Conservation (phyloP, 2,329 filamentous ascomycete species). For the Tolypocladium guangdongense region DNA sequence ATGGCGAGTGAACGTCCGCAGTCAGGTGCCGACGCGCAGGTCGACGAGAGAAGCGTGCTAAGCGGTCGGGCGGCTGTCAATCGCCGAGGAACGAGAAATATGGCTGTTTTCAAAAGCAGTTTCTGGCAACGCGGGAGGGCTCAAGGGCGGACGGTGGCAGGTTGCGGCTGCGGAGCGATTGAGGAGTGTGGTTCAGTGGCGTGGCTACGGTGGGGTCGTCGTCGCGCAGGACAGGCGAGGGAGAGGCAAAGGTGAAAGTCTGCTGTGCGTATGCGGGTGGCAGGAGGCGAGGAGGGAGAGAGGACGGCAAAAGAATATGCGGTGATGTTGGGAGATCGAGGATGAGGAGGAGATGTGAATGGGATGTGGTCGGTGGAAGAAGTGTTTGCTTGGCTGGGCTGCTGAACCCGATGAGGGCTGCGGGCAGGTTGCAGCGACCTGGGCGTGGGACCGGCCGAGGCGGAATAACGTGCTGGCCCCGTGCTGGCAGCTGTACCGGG, state of each 20-base stretch:
- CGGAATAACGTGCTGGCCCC: neutral
- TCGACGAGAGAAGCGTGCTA: neutral
- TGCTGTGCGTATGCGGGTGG: neutral
- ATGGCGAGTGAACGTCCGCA: neutral
- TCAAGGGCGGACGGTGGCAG: neutral
- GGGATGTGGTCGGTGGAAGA: neutral
- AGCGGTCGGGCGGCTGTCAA: neutral
- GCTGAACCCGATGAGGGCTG: neutral
- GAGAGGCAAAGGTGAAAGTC: neutral
- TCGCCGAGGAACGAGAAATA: neutral
- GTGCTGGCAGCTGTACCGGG: neutral
- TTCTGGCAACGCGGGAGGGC: neutral
- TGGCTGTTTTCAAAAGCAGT: neutral
- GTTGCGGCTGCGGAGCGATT: neutral
- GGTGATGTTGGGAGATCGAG: neutral
- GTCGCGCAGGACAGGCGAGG: neutral
- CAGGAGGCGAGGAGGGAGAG: neutral
- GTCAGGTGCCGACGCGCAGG: neutral
- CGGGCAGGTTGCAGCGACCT: neutral
- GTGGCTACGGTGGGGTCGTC: neutral
- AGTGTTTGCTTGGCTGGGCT: neutral
- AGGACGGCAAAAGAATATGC: neutral
- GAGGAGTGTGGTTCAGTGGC: neutral
- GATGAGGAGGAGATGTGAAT: slow-evolving; percentile 1
- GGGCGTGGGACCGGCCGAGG: neutral